Evolutionary conservation across 306 rosid genomes (phyloP), one percentile per base, ranked within the genome.

Genomic region (Macrotyloma uniflorum): DNA sequence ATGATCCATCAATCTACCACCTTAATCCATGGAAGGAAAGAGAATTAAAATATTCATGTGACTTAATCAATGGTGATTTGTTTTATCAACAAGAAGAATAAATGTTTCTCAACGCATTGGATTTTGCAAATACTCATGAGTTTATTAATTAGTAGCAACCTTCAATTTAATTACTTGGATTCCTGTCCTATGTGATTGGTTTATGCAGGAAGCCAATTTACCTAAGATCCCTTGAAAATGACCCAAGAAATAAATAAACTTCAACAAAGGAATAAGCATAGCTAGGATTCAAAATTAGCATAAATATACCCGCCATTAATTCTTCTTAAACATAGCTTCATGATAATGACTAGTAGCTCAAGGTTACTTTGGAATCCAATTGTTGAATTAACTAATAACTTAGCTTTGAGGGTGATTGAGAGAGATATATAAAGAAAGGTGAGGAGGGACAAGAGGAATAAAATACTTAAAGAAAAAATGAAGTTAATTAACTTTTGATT

Each of bases 201-300:
- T 75, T 70, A 35, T 49, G 38, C 24, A 42, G 57, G 11, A 82
- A 65, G 62, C 63, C 53, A 78, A 78, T 64, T 54, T 32, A 70
- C 75, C 55, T 45, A 77, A 61, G 80, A 78, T 78, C 61, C 70
- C 68, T 68, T 59, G 77, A 82, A 67, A 73, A 62, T 78, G 72
- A 83, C 78, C 38, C 63, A 58, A 66, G 49, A 36, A 83, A 35
- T 58, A 59, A 72, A 5, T 22, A 38, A 43, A 67, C 18, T 23
- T 63, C 14, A 51, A 62, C 2, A 30, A 26, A 36, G 47, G 22
- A 74, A 61, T 13, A 57, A 61, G 2, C 14, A 58, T 40, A 57
- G 46, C 64, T 61, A 23, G 13, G 2, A 26, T 68, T 49, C 11
- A 28, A 74, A 67, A 28, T 58, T 45, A 57, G 30, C 28, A 32